phyloP scores from a whole-genome alignment of 305 asterid species.

The Fraxinus baroniana region DNA sequence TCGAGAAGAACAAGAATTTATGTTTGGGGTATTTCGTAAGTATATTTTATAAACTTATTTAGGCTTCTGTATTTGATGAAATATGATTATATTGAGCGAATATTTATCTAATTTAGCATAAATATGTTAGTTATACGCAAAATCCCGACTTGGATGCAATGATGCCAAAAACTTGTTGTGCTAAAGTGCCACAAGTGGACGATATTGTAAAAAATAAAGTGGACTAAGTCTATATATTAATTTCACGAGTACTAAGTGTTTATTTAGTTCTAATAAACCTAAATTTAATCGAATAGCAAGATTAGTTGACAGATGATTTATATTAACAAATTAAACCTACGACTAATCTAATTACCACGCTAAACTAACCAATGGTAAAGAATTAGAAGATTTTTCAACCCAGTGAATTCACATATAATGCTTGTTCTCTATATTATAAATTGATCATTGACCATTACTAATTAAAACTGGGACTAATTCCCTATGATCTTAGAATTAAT shows the following conservation, averaged over 20 bases:
- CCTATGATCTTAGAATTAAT: no score
- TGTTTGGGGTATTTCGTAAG: not conserved
- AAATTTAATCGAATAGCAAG: not conserved
- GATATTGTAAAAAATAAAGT: not conserved
- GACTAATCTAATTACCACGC: not conserved
- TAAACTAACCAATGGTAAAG: not conserved
- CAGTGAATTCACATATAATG: no score
- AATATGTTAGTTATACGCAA: not conserved
- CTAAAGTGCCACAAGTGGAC: not conserved
- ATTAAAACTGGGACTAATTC: no score
- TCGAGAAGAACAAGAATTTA: not conserved
- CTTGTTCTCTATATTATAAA: no score
- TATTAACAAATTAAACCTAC: not conserved
- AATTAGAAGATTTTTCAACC: no score
- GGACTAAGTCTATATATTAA: not conserved
- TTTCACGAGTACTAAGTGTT: not conserved
- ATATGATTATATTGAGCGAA: not conserved
- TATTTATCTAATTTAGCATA: no score
- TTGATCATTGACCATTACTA: no score
- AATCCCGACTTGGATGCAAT: not conserved
- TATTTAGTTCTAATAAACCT: not conserved
- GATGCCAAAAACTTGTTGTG: not conserved
- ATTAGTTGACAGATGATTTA: not conserved
- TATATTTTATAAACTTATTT: not conserved
- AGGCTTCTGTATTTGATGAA: not conserved